phyloP scores from a whole-genome alignment of 176 grass and related monocot genomes.

The Thalia dealbata region DNA sequence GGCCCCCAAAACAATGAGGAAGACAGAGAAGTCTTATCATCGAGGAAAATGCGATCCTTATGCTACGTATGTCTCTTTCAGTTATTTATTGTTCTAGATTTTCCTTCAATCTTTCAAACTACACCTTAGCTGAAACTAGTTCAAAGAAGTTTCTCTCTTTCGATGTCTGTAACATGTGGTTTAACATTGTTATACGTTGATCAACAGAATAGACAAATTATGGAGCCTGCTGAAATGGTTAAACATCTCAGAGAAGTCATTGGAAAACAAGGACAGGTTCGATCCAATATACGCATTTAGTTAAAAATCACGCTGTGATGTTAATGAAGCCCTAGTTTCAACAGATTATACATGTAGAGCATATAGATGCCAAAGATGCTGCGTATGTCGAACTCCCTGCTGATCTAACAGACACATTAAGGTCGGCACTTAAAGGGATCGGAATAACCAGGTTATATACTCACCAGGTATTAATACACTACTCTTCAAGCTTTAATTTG shows the following conservation, averaged over 20 bases:
- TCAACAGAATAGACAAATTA: slow-evolving; percentile 37
- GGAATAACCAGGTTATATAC: slow-evolving; percentile 75
- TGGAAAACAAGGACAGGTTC: slow-evolving; percentile 76
- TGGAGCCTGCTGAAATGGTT: slow-evolving; percentile 72
- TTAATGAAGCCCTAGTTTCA: slow-evolving; percentile 17
- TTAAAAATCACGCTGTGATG: slow-evolving; percentile 8
- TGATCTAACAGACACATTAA: slow-evolving; percentile 47
- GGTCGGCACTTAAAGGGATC: slow-evolving; percentile 41
- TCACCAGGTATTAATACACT: slow-evolving; percentile 55
- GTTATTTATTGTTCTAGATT: not conserved
- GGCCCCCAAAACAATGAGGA: slow-evolving; percentile 26
- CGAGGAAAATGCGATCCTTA: slow-evolving; percentile 23
- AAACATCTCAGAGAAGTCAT: slow-evolving; percentile 74
- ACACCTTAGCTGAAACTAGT: slow-evolving; percentile 3
- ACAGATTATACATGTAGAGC: slow-evolving; percentile 72
- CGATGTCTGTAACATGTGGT: not conserved
- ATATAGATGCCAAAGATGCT: slow-evolving; percentile 50
- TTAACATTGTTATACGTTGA: slow-evolving; percentile 3
- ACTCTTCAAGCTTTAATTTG: not conserved
- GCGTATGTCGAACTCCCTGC: slow-evolving; percentile 48
- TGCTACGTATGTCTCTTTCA: slow-evolving; percentile 45
- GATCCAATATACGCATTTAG: slow-evolving; percentile 15
- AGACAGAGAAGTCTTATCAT: slow-evolving; percentile 15
- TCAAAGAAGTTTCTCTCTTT: not conserved
- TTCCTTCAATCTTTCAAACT: slow-evolving; percentile 17